These are phyloP conservation scores for Trichoderma orchidacearum DNA, from an alignment of 495 filamentous ascomycete species.

Conservation along the genomic window DNA sequence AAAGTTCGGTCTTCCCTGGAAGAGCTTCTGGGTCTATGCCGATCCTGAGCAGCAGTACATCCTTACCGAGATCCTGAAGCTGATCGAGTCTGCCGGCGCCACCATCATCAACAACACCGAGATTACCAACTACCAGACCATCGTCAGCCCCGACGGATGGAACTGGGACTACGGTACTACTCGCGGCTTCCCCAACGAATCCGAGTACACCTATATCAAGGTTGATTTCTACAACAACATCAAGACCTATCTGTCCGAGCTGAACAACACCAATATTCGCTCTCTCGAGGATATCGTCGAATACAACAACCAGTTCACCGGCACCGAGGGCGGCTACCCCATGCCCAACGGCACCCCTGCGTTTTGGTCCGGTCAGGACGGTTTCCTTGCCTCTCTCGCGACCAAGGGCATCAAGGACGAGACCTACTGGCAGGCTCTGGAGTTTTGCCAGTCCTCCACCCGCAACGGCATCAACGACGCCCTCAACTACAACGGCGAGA, in stretches of 20 bases:
- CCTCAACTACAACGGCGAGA: slow-evolving; percentile 30
- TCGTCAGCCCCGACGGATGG: slow-evolving; percentile 51
- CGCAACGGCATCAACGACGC: slow-evolving; percentile 57
- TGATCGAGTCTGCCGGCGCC: slow-evolving; percentile 48
- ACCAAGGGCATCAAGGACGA: slow-evolving; percentile 48
- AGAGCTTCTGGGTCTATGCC: slow-evolving; percentile 49
- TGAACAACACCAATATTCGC: slow-evolving; percentile 48
- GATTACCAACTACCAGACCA: slow-evolving; percentile 43
- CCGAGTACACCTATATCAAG: slow-evolving; percentile 58
- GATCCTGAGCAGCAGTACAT: slow-evolving; percentile 35
- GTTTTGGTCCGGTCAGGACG: slow-evolving; percentile 58
- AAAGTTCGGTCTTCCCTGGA: slow-evolving; percentile 57
- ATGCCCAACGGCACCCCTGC: slow-evolving; percentile 40
- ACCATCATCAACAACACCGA: slow-evolving; percentile 59
- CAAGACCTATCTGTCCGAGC: slow-evolving; percentile 46
- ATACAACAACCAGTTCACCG: slow-evolving; percentile 53
- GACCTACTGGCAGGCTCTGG: slow-evolving; percentile 50
- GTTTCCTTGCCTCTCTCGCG: slow-evolving; percentile 45
- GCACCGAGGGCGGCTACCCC: slow-evolving; percentile 55
- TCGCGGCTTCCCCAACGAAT: slow-evolving; percentile 52
- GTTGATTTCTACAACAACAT: slow-evolving; percentile 72
- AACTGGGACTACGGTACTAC: slow-evolving; percentile 58
- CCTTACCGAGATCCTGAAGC: slow-evolving; percentile 36
- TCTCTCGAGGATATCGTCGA: slow-evolving; percentile 52
- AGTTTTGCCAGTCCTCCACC: slow-evolving; percentile 42